These are phyloP conservation scores for Gnomoniopsis smithogilvyi DNA, from an alignment of 2,329 filamentous ascomycete species.

Conservation along the genomic window DNA sequence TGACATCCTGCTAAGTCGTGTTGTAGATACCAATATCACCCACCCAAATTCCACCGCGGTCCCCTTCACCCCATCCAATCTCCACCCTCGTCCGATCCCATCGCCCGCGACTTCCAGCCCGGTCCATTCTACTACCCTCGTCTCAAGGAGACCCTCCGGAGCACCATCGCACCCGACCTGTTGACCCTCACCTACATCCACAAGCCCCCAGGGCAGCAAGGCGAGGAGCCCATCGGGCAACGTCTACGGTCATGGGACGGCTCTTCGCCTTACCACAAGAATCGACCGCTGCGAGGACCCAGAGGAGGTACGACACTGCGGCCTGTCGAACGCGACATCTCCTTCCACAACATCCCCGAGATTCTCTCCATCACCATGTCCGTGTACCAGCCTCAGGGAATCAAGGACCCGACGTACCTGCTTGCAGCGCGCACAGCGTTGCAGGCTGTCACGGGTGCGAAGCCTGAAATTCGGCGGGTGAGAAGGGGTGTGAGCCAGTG, in stretches of 20 bases:
- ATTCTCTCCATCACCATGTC: constrained; percentile 80
- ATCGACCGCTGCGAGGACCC: constrained; percentile 79
- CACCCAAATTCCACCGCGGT: constrained; percentile 91
- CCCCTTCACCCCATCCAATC: constrained; percentile 91
- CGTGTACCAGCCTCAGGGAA: constrained; percentile 66
- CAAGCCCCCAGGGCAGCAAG: constrained; percentile 70
- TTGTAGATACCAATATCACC: constrained; percentile 87
- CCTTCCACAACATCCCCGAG: constrained; percentile 81
- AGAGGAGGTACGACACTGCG: constrained; percentile 72
- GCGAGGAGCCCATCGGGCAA: constrained; percentile 45
- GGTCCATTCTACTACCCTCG: constrained; percentile 88
- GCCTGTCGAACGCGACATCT: constrained; percentile 69
- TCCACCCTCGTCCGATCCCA: constrained; percentile 79
- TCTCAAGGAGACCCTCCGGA: constrained; percentile 84
- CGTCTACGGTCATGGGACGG: constrained; percentile 84
- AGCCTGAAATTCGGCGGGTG: constrained; percentile 66
- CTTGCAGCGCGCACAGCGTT: constrained; percentile 81
- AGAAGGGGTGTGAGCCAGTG: constrained; percentile 72
- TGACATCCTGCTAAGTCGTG: constrained; percentile 22
- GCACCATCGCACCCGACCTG: constrained; percentile 81
- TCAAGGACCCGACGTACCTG: constrained; percentile 69
- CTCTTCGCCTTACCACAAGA: constrained; percentile 91
- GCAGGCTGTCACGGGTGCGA: constrained; percentile 79
- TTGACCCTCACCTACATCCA: constrained; percentile 88
- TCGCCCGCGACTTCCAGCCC: constrained; percentile 82